A percentile compares a stretch with the other conserved stretches of the same genome.
These are phyloP conservation scores for Calonectria crousiana DNA, from an alignment of 2,329 filamentous ascomycete species.

Conservation along the genomic window DNA sequence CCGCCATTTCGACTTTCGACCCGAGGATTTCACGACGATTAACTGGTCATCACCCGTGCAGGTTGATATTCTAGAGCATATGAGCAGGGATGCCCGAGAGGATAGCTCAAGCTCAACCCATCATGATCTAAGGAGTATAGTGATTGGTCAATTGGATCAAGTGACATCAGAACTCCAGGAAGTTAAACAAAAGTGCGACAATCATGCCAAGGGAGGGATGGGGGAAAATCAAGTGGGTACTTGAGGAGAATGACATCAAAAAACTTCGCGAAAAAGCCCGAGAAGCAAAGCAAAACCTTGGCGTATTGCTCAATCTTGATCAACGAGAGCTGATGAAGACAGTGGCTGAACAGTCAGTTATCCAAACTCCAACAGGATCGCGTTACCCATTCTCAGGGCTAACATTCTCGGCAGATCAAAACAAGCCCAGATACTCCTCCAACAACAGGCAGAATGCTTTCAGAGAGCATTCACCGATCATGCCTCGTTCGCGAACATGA, in stretches of 20 bases:
- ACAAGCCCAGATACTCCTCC: background rate
- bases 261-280: background rate
- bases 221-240: background rate
- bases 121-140: background rate
- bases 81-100: background rate
- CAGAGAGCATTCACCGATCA: too few species aligned
- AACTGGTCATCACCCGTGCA: background rate
- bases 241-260: background rate
- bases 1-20: background rate
- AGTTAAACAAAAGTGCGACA: background rate
- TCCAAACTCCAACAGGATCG: background rate
- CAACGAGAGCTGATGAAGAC: background rate
- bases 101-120: background rate
- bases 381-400: background rate
- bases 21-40: too few species aligned
- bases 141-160: background rate
- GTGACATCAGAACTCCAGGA: background rate
- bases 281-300: background rate
- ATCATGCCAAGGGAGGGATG: background rate
- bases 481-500: too few species aligned
- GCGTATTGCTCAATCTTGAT: background rate
- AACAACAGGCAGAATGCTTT: background rate
- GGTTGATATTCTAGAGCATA: background rate
- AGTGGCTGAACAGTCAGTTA: background rate
- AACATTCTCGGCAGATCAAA: background rate